Base-by-base conservation (phyloP, 169 alveolate genomes). In the Nephromyces sp. region DNA sequence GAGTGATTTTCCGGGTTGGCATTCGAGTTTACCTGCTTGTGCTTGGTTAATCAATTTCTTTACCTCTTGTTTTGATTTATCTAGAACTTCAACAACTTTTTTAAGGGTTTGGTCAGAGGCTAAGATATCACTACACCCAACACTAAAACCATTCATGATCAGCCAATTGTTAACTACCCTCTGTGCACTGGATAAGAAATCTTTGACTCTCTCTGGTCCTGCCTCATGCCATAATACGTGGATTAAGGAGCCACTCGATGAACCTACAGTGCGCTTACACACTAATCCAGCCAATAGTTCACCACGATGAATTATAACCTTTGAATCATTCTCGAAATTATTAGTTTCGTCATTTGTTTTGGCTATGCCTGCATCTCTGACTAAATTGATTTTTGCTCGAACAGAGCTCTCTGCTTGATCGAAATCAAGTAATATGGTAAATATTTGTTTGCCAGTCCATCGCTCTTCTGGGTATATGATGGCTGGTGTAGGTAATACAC, bases 401-500 rank as follows among this genome's bases (percentile, higher is more conserved):
- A 75, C 51, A 3, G 69, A 53, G 3, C 71, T 51, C 0, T 64
- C 6, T 2, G 75, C 29, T 6, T 70, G 8, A 98, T 75, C 74
- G 65, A 75, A 75, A 30, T 97, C 52, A 77, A 97, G 88, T 30
- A 98, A 86, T 83, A 97, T 84, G 32, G 98, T 88, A 77, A 98
- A 88, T 43, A 98, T 89, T 88, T 98, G 99, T 81, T 98, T 98
- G 25, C 99, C 99, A 3, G 99, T 92, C 99, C 99, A 96, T 68
- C 94, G 86, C 27, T 97, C 97, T 75, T 90, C 88, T 3, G 99
- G 99, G 66, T 91, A 93, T 68, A 96, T 79, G 64, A 98, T 97
- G 31, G 98, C 95, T 0, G 99, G 99, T 65, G 90, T 87, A 27
- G 99, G 99, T 35, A 98, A 85, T 52, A 86, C 91, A 51, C 99